Conservation (phyloP, 2,329 filamentous ascomycete species). For the Dactylellina parvicollis region DNA sequence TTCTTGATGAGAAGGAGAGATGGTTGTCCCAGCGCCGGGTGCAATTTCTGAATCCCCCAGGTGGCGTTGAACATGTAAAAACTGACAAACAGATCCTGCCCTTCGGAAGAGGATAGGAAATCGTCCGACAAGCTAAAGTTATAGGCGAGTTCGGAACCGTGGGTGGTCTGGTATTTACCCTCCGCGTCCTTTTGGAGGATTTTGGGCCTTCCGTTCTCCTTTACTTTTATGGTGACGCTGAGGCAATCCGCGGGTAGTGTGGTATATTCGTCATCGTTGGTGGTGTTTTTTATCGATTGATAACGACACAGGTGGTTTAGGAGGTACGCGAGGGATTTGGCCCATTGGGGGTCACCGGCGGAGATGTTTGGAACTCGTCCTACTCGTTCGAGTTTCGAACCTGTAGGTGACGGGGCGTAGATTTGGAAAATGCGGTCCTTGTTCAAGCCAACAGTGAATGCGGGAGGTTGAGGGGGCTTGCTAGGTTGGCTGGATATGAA, state of each 20-base stretch:
- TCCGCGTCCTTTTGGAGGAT: background rate
- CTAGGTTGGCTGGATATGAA: background rate
- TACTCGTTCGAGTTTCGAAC: background rate
- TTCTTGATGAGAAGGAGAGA: background rate
- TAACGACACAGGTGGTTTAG: conserved; percentile 11
- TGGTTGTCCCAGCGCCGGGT: conserved; percentile 17
- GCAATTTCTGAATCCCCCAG: conserved; percentile 27
- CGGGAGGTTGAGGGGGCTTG: background rate
- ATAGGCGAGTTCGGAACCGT: background rate
- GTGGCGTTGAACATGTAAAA: conserved; percentile 25
- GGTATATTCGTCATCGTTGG: background rate
- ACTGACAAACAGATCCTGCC: background rate
- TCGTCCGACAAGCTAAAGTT: background rate
- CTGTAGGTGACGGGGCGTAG: background rate
- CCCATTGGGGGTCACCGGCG: background rate
- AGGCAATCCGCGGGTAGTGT: background rate
- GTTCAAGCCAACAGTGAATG: background rate
- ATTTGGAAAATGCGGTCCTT: conserved; percentile 5
- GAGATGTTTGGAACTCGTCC: conserved; percentile 12
- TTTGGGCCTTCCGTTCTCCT: background rate
- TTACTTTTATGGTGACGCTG: background rate
- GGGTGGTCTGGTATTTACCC: conserved; percentile 6
- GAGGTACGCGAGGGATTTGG: conserved; percentile 6
- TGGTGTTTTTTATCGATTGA: conserved; percentile 1
- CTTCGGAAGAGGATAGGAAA: background rate